Evolutionary conservation across 805 yeast species (phyloP), one percentile per base, ranked within the genome.

Genomic region (Yarrowia sp.): DNA sequence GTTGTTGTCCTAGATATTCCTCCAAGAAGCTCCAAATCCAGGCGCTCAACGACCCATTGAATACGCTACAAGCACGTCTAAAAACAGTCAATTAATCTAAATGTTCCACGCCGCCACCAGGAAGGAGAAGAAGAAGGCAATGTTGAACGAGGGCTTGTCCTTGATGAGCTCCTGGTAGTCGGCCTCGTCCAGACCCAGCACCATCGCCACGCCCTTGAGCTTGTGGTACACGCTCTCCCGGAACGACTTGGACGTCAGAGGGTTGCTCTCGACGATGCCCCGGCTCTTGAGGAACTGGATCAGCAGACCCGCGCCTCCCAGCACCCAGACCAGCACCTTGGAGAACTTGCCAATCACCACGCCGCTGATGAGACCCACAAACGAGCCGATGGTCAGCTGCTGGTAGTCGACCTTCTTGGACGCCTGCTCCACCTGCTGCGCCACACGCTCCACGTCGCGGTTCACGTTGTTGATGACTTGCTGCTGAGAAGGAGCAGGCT

Each of bases 311-410:
- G 77, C 68, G 1, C 83, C 75, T n/a, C 83, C 73, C 1, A 84
- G 69, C 39, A 82, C 67, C 27, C 80, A 75, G 39, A 83, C 83
- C 32, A 86, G 73, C 27, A 83, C 76, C 18, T 81, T 75, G 63
- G 84, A 78, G 63, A 86, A 73, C 68, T 84, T 84, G 18, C 90
- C 89, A n/a, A 80, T 78, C 31, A 85, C 73, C 21, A 82, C 75
- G 0, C 90, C 90, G 58, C 81, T 66, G 33, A 81, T 75, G 62
- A 85, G 74, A 0, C 90, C 90, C 7, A 83, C 75, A 68, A 85
- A 75, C 1, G 87, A 82, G 6, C 90, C 90, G 63, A 84, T 72
- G 14, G 88, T 79, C 67, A 86, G 74, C 67, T 86, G 87, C 67
- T 80, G 80, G 68, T 85, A 86, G 72, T 83, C 81, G 18, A 51